Conservation (phyloP, 1,284 basidiomycete species). For the Ganoderma sinense region DNA sequence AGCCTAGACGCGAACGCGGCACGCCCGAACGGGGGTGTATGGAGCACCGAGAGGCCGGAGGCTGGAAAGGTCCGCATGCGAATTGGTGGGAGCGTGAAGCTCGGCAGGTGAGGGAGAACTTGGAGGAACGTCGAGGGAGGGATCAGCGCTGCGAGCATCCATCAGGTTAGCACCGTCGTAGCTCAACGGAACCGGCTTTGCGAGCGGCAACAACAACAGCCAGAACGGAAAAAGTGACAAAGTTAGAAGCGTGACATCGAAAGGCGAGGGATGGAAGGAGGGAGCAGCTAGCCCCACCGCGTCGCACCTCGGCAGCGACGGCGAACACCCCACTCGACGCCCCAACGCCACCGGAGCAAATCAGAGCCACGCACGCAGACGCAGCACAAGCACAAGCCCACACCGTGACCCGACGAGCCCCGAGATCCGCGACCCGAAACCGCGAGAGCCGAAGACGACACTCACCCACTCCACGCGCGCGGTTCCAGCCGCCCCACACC, state of each 20-base stretch:
- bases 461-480: conserved; percentile 92
- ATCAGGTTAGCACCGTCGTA: conserved; percentile 4
- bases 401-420: no score
- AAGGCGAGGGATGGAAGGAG: not conserved
- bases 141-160: conserved; percentile 69
- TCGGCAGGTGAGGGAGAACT: conserved; percentile 73
- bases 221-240: not conserved
- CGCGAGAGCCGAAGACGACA: not conserved
- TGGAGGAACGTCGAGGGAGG: conserved; percentile 86
- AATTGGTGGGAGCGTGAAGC: conserved; percentile 76
- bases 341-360: not conserved
- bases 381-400: not conserved
- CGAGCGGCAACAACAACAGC: not conserved
- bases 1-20: conserved; percentile 73
- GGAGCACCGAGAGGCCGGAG: conserved; percentile 81
- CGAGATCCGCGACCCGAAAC: no score
- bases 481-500: conserved; percentile 98
- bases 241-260: not conserved
- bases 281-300: not conserved
- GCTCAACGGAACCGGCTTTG: not conserved
- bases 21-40: conserved; percentile 80
- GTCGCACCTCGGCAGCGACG: not conserved
- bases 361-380: not conserved
- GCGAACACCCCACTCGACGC: not conserved
- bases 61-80: conserved; percentile 70